Evolutionary conservation across 1,284 basidiomycete genomes (phyloP), one percentile per base, ranked within the genome.

Genomic region (Wallemia mellicola): DNA sequence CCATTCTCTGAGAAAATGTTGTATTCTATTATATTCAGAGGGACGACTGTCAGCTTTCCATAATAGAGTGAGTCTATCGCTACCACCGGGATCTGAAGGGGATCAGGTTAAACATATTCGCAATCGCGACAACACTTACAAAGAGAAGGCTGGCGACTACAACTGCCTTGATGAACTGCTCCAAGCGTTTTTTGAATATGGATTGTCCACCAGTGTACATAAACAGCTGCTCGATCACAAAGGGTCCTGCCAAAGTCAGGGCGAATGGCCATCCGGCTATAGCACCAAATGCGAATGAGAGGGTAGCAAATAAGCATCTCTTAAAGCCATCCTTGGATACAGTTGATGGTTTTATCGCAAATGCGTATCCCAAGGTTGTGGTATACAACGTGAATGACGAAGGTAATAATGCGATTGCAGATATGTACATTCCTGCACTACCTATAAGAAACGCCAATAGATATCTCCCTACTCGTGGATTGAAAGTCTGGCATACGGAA

Each of bases 201-300:
- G 38, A 5, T 17, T 11, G 14, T 5, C 38, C n/a, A 3, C 76
- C 78, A 15, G 83, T 82, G 57, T 74, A 76, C 15, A 94, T 66
- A 66, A 89, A 82, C 19, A 96, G 73, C 69, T 96, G 87, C 68
- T 98, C 94, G 60, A 87, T 68, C 1, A 94, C 79, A 65, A 92
- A 94, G 0, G 94, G 94, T 15, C 92, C 69, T 0, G 86, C 79
- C 2, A 96, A 74, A 0, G 86, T 79, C 1, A 89, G 75, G 11
- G 85, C 77, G 68, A 96, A 99, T 0, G 94, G 94, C 94, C 94
- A 98, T 19, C 92, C 94, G 30, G 92, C 76, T 58, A 98, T 78
- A 1, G 82, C 86, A 2, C 87, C 91, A 1, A 80, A 68, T 1
- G 86, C 86, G 67, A 91, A 86, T 48, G 76, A 72, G 27, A 83